Conservation (phyloP, 306 rosid species). For the Canavalia gladiata region DNA sequence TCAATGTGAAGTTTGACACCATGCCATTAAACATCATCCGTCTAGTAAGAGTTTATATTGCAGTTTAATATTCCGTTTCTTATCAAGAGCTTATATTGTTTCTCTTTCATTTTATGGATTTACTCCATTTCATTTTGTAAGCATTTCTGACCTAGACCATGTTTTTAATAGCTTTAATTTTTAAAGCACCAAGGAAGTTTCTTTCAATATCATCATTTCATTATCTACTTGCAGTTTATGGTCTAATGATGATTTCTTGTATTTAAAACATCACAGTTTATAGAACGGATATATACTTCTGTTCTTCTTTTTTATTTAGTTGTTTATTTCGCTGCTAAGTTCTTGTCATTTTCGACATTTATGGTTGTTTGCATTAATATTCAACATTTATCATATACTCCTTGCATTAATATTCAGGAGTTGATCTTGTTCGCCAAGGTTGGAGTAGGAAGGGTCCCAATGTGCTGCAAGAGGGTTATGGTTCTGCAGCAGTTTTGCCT, state of each 20-base stretch:
- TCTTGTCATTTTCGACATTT: conserved; percentile 37
- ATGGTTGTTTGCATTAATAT: conserved; percentile 48
- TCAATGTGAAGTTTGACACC: too few species aligned
- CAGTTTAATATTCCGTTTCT: too few species aligned
- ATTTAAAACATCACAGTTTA: conserved; percentile 29
- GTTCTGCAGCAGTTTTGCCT: conserved; percentile 95
- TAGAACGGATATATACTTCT: conserved; percentile 5
- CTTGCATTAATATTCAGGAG: conserved; percentile 64
- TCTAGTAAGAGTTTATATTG: too few species aligned
- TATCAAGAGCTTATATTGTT: neutral
- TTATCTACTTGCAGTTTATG: conserved; percentile 35
- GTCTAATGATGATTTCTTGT: conserved; percentile 20
- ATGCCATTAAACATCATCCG: too few species aligned
- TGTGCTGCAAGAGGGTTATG: conserved; percentile 95
- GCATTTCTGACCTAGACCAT: conserved; percentile 31
- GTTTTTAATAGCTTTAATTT: conserved; percentile 10
- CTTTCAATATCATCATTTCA: conserved; percentile 21
- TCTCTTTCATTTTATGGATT: conserved; percentile 11
- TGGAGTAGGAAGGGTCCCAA: conserved; percentile 92
- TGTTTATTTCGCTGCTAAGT: conserved; percentile 29
- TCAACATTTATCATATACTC: conserved; percentile 48
- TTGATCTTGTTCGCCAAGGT: conserved; percentile 96
- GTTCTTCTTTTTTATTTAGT: conserved; percentile 11
- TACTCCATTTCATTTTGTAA: conserved; percentile 14
- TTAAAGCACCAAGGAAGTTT: conserved; percentile 14